Evolutionary conservation across 257 asterid genomes (phyloP).

Genomic region (Solanum sitiens): DNA sequence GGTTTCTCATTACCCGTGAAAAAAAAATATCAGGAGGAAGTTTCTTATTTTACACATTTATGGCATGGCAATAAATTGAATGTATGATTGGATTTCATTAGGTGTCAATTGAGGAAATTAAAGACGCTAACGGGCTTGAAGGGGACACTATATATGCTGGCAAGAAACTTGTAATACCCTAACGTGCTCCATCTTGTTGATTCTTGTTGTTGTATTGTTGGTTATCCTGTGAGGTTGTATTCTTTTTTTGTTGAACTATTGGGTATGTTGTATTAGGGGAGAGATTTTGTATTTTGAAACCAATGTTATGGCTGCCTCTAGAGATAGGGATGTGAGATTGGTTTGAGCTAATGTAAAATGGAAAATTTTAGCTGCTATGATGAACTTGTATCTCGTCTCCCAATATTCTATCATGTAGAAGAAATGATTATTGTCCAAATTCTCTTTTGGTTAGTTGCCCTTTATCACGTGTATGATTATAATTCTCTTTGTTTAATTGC

Average conservation of each 20-base stretch:
- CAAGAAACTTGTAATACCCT: conserved; percentile 22
- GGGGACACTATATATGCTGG: conserved; percentile 26
- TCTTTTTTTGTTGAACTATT: neutral
- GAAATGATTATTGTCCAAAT: neutral
- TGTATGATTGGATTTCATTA: neutral
- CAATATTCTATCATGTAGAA: neutral
- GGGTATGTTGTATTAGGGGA: neutral
- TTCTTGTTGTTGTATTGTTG: neutral
- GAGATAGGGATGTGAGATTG: neutral
- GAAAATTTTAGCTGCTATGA: neutral
- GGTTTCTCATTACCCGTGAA: too few relatives aligned
- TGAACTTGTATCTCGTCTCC: neutral
- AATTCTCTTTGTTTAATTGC: neutral
- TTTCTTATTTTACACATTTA: too few relatives aligned
- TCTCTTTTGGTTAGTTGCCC: neutral
- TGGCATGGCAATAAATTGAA: too few relatives aligned
- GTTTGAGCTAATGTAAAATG: neutral
- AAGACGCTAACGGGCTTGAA: conserved; percentile 25
- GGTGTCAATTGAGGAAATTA: conserved; percentile 28
- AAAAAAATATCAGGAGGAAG: too few relatives aligned
- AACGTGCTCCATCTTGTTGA: neutral
- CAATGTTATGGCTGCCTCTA: neutral
- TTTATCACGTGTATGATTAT: neutral
- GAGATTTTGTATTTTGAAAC: neutral
- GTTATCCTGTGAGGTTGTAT: neutral